A percentile compares a stretch with the other conserved stretches of the same genome.
phyloP scores from a whole-genome alignment of 371 early-diverging fungal species.

The Circinella umbellata region DNA sequence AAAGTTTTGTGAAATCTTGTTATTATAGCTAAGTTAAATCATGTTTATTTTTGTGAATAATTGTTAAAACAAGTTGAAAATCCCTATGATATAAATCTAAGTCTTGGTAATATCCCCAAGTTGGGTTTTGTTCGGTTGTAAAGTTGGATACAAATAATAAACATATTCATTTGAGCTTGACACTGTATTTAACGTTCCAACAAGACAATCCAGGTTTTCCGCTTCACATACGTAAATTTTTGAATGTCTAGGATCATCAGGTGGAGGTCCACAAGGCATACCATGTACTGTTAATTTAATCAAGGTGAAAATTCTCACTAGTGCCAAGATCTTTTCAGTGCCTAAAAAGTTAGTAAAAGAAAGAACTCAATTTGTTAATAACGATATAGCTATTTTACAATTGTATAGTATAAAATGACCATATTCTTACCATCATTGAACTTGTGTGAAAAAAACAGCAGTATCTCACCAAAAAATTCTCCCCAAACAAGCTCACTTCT shows the following conservation, averaged over 20 bases:
- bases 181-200: constrained; percentile 1
- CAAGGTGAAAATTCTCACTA: neutral
- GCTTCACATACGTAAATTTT: constrained; percentile 4
- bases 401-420: neutral
- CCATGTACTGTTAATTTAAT: neutral
- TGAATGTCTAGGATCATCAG: neutral
- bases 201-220: neutral
- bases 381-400: neutral
- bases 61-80: no score
- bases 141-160: no score
- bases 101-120: no score
- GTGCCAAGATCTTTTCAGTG: neutral
- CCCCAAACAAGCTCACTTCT: neutral
- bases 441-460: constrained; percentile 6
- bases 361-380: neutral
- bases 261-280: constrained; percentile 1
- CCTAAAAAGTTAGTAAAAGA: neutral
- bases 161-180: no score
- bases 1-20: no score
- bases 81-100: no score
- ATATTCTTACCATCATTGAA: neutral
- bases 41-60: no score
- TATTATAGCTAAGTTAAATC: no score
- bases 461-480: constrained; percentile 4
- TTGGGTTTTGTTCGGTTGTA: no score